phyloP scores from a whole-genome alignment of 2,329 filamentous ascomycete genomes.

The Clonostachys rhizophaga region DNA sequence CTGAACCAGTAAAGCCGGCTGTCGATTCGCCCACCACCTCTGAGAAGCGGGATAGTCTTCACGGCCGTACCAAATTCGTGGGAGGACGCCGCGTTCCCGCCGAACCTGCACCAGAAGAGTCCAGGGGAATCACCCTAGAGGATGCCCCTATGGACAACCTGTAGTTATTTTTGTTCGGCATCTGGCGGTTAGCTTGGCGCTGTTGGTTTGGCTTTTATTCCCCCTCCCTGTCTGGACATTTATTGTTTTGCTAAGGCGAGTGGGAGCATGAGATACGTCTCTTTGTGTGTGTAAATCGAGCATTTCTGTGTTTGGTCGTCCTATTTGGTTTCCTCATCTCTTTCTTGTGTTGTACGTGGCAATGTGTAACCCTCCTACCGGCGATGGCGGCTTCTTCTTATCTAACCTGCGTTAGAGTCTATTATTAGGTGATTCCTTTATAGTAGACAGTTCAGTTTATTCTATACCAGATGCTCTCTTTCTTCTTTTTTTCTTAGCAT shows the following conservation, averaged over 20 bases:
- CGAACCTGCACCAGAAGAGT: constrained; percentile 10
- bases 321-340: background rate
- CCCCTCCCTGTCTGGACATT: background rate
- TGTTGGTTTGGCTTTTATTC: background rate
- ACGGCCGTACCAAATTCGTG: constrained; percentile 42
- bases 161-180: no score
- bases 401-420: no score
- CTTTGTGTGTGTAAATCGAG: background rate
- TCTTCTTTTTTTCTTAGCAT: no score
- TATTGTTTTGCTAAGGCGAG: background rate
- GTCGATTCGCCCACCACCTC: constrained; percentile 12
- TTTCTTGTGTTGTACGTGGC: background rate
- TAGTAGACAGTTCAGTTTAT: no score
- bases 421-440: no score
- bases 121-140: constrained; percentile 42
- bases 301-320: background rate
- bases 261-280: constrained; percentile 6
- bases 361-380: background rate
- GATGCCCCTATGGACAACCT: constrained; percentile 42
- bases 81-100: constrained; percentile 38
- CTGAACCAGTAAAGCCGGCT: constrained; percentile 6
- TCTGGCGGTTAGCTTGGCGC: background rate
- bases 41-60: constrained; percentile 58
- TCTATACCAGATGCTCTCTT: no score
- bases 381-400: background rate